A percentile compares a stretch with the other conserved stretches of the same genome.
Conservation (phyloP, 805 yeast genomes). For the Candida xyloterini region DNA sequence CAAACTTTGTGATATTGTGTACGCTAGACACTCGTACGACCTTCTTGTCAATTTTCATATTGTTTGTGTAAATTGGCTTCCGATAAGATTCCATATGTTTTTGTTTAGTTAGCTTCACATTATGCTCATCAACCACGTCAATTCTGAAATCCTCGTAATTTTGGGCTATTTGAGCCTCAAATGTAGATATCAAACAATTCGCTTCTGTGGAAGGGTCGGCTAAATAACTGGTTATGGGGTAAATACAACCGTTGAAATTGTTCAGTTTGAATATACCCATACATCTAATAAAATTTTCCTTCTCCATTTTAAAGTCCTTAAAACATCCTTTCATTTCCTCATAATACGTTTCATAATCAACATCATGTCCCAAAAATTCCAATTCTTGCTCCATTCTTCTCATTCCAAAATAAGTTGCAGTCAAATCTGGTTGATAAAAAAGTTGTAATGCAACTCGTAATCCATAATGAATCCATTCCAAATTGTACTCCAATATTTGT, state of each 20-base stretch:
- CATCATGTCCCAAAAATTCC: slow-evolving; percentile 3
- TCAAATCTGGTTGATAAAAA: slow-evolving; percentile 19
- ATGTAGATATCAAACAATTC: slow-evolving; percentile 20
- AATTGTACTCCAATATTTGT: slow-evolving; percentile 8
- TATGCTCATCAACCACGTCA: slow-evolving; percentile 17
- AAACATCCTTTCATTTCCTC: slow-evolving; percentile 22
- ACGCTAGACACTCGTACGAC: slow-evolving; percentile 23
- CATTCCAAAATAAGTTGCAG: slow-evolving; percentile 18
- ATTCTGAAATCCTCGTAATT: slow-evolving; percentile 29
- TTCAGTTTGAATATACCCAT: slow-evolving; percentile 25
- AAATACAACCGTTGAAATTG: slow-evolving; percentile 28
- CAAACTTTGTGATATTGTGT: slow-evolving; percentile 8
- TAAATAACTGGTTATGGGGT: slow-evolving; percentile 24
- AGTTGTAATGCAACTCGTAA: slow-evolving; percentile 23
- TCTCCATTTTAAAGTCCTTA: slow-evolving; percentile 20
- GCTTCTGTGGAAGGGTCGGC: slow-evolving; percentile 1
- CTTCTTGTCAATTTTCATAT: slow-evolving; percentile 16
- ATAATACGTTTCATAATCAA: slow-evolving; percentile 14
- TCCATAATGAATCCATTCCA: slow-evolving; percentile 21
- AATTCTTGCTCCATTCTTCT: slow-evolving; percentile 12
- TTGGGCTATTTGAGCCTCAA: slow-evolving; percentile 7
- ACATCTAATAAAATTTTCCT: slow-evolving; percentile 20
- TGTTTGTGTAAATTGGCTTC: slow-evolving; percentile 26
- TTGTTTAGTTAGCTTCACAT: slow-evolving; percentile 23
- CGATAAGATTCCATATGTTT: slow-evolving; percentile 21